A percentile compares a stretch with the other conserved stretches of the same genome.
phyloP scores from a whole-genome alignment of 441 rosid genomes.

The Adansonia madagascariensis region DNA sequence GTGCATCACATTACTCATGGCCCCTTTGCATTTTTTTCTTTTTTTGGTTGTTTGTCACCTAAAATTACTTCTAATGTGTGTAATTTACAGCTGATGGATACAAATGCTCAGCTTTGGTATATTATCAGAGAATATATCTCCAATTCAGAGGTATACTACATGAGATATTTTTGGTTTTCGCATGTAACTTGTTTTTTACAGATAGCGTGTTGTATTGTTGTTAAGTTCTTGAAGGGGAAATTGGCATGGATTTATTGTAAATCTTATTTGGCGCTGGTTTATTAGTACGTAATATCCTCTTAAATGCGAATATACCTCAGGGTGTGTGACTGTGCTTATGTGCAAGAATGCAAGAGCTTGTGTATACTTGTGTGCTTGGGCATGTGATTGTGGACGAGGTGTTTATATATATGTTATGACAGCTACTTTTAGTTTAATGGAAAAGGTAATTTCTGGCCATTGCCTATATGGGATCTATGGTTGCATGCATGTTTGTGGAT shows the following conservation, averaged over 20 bases:
- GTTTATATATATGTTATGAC: neutral
- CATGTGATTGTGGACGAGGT: neutral
- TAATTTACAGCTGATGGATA: slow-evolving; percentile 85
- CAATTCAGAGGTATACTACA: slow-evolving; percentile 74
- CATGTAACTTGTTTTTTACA: slow-evolving; percentile 6
- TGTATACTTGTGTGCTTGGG: neutral
- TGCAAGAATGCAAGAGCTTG: neutral
- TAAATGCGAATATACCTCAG: neutral
- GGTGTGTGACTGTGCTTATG: neutral
- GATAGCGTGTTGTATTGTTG: neutral
- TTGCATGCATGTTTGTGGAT: neutral
- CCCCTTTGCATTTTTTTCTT: slow-evolving; percentile 30
- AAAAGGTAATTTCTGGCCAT: slow-evolving; percentile 14
- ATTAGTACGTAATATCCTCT: neutral
- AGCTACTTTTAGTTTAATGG: neutral
- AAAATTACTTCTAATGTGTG: slow-evolving; percentile 31
- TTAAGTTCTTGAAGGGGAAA: slow-evolving; percentile 4
- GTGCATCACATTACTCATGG: slow-evolving; percentile 38
- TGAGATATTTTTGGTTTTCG: slow-evolving; percentile 29
- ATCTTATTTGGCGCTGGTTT: neutral
- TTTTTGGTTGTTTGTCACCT: slow-evolving; percentile 20
- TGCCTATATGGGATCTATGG: neutral
- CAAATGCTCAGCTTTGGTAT: slow-evolving; percentile 98
- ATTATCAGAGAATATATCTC: slow-evolving; percentile 92
- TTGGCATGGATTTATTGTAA: neutral